Conservation (phyloP, 2,329 filamentous ascomycete species). For the Parastagonospora nodorum region DNA sequence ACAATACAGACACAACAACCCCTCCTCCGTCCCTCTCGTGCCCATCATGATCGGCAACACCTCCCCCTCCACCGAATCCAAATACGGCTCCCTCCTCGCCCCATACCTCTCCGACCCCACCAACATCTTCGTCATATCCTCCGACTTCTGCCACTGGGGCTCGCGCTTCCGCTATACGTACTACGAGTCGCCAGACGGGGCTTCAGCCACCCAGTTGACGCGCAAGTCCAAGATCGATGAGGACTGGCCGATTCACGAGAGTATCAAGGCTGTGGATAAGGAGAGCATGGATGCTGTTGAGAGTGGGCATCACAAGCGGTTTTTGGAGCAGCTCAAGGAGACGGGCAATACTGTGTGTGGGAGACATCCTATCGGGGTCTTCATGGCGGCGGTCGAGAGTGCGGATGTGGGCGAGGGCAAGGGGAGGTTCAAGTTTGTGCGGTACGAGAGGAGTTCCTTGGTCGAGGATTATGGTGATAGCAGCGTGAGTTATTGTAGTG, state of each 20-base stretch:
- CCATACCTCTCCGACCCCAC: constrained; percentile 60
- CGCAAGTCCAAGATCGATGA: constrained; percentile 51
- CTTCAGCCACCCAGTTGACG: constrained; percentile 35
- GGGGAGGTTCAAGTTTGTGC: constrained; percentile 74
- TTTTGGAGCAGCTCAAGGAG: constrained; percentile 68
- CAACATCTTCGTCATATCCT: constrained; percentile 86
- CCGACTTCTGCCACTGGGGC: constrained; percentile 98
- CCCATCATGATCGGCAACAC: constrained; percentile 87
- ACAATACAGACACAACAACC: constrained; percentile 44
- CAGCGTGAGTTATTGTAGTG: constrained; percentile 94
- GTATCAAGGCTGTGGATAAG: constrained; percentile 79
- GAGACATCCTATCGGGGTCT: constrained; percentile 89
- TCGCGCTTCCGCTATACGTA: constrained; percentile 80
- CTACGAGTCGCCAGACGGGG: constrained; percentile 64
- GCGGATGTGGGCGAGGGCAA: constrained; percentile 56
- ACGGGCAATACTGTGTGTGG: constrained; percentile 95
- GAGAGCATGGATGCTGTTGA: constrained; percentile 85
- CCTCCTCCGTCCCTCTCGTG: constrained; percentile 73
- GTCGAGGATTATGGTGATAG: constrained; percentile 71
- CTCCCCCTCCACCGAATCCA: constrained; percentile 66
- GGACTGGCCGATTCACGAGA: constrained; percentile 74
- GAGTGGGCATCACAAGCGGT: constrained; percentile 71
- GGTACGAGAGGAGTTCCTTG: constrained; percentile 85
- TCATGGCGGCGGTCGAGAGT: constrained; percentile 84
- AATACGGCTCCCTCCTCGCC: constrained; percentile 71